Base-by-base conservation (phyloP, 169 alveolate species). In the Babesia ovis region DNA sequence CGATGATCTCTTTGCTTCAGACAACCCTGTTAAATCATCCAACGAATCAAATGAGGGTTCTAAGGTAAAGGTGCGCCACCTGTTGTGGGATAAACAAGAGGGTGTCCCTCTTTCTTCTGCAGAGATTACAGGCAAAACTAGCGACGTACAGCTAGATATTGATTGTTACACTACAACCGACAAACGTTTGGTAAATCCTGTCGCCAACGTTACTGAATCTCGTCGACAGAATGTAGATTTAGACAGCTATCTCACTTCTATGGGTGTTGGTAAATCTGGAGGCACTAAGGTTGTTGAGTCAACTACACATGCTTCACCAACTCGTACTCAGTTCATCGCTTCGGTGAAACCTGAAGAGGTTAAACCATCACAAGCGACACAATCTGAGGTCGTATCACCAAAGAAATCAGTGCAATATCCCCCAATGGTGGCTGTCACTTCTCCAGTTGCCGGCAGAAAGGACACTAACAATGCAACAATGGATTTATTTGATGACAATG, bases 61-160 rank as follows among this genome's bases (percentile, higher is more conserved):
- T 50, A 46, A 34, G 31, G 42, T 20, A 4, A 62, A 37, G 3
- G 62, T 64, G 50, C 74, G 74, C 0, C 51, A 4, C 14, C 22
- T 46, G 37, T 23, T 64, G 46, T 22, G 32, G 53, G 62, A 64
- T 16, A 31, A 64, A 23, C 53, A 23, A 14, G 74, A 41, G 16
- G 22, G 53, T 0, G 54, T 16, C 27, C 32, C 62, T 3, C 4
- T 29, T 11, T 41, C 74, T 27, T 2, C 61, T 4, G 27, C 34
- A 11, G 74, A 64, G 9, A 27, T 9, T 14, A 50, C 1, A 16
- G 29, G 35, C 35, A 64, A 64, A 39, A 4, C 74, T 45, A 35
- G 64, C 46, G 64, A 64, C 9, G 29, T 64, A 23, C 74, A 64
- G 61, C 61, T 64, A 34, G 74, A 64, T 48, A 64, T 64, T 25